phyloP scores from a whole-genome alignment of 768 basidiomycete genomes.

The Cyathus striatus region DNA sequence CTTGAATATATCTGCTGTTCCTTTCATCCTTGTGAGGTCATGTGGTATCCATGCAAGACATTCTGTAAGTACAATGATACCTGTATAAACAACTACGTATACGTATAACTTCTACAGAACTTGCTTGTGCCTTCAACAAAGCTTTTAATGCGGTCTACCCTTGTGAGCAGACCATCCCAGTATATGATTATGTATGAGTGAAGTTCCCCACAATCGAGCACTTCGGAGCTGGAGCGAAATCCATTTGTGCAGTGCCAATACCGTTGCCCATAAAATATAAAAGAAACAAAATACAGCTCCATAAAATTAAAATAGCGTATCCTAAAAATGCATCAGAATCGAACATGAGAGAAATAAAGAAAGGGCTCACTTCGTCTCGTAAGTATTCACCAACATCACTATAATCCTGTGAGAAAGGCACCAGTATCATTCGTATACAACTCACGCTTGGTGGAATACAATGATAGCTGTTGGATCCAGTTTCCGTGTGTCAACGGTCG shows the following conservation, averaged over 20 bases:
- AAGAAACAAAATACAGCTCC: constrained; percentile 2
- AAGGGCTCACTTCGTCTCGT: constrained; percentile 79
- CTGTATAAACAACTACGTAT: too few relatives aligned
- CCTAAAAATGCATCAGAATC: constrained; percentile 34
- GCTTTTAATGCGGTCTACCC: too few relatives aligned
- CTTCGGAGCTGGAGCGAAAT: constrained; percentile 28
- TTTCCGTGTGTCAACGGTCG: constrained; percentile 94
- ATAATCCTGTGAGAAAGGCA: too few relatives aligned
- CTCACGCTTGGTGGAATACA: constrained; percentile 97
- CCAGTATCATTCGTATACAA: too few relatives aligned
- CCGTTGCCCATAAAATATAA: not conserved
- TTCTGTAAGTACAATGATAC: too few relatives aligned
- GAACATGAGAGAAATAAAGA: constrained; percentile 1
- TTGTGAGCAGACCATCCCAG: too few relatives aligned
- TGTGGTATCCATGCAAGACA: too few relatives aligned
- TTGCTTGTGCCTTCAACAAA: too few relatives aligned
- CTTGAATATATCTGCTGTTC: not conserved
- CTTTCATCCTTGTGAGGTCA: too few relatives aligned
- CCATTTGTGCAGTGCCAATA: not conserved
- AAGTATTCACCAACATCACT: constrained; percentile 98
- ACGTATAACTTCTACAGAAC: too few relatives aligned
- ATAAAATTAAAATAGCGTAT: constrained; percentile 64
- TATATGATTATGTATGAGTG: too few relatives aligned
- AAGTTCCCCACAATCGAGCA: constrained; percentile 32
- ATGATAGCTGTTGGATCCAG: constrained; percentile 95